Conservation (phyloP, 768 basidiomycete genomes). For the Steccherinum ochraceum region DNA sequence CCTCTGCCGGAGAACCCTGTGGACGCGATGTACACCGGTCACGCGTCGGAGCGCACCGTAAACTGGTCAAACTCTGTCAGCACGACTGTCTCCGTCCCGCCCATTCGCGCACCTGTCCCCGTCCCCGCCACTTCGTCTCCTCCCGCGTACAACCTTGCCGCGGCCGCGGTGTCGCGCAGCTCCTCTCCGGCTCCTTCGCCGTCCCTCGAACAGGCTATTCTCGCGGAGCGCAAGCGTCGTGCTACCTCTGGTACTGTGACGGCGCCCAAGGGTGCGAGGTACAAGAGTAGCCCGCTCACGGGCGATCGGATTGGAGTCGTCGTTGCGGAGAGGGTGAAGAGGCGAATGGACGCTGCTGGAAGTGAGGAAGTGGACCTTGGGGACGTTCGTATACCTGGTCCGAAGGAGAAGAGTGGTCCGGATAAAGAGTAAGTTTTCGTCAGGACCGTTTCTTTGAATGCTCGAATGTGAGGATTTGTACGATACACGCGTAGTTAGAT, state of each 20-base stretch:
- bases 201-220: constrained; percentile 63
- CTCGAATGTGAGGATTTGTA: too few species aligned
- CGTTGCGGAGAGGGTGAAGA: constrained; percentile 44
- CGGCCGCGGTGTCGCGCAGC: constrained; percentile 25
- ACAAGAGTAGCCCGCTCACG: constrained; percentile 70
- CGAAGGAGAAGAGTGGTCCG: constrained; percentile 27
- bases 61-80: too few species aligned
- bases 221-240: constrained; percentile 62
- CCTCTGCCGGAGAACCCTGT: too few species aligned
- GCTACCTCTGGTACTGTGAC: constrained; percentile 16
- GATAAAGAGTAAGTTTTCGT: constrained; percentile 27
- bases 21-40: too few species aligned
- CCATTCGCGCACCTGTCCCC: constrained; percentile 5
- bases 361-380: background rate
- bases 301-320: constrained; percentile 38
- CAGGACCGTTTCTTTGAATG: too few species aligned
- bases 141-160: constrained; percentile 7
- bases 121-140: constrained; percentile 7
- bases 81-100: background rate
- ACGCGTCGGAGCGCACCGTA: too few species aligned
- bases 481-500: too few species aligned
- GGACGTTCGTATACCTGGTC: constrained; percentile 27
- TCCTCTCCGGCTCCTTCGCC: constrained; percentile 47
- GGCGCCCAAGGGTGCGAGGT: constrained; percentile 45
- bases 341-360: background rate